These are phyloP conservation scores for Solanum bulbocastanum DNA, from an alignment of 257 asterid genomes.

Conservation along the genomic window DNA sequence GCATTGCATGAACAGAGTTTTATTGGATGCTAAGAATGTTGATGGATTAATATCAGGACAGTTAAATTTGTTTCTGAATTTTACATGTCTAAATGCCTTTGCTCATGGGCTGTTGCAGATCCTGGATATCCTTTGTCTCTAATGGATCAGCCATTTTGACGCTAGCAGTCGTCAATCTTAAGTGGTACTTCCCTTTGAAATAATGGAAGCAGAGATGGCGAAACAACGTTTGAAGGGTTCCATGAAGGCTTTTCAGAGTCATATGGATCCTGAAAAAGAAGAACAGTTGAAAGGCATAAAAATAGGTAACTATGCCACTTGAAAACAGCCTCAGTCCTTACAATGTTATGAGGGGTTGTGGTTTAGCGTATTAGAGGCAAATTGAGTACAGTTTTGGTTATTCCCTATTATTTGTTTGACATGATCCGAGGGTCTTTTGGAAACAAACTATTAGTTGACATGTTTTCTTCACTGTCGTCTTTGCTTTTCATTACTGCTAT, in stretches of 20 bases:
- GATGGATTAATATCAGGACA: background rate
- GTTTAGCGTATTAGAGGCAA: background rate
- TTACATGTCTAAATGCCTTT: background rate
- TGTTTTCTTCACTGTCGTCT: background rate
- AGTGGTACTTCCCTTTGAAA: background rate
- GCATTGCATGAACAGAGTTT: background rate
- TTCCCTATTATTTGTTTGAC: too few species aligned
- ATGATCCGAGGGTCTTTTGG: too few species aligned
- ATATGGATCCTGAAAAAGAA: conserved; percentile 58
- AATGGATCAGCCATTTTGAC: background rate
- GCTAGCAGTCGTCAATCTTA: background rate
- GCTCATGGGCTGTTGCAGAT: background rate
- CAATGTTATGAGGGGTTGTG: conserved; percentile 8
- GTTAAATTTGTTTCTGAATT: background rate
- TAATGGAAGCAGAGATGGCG: conserved; percentile 7
- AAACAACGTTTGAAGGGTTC: conserved; percentile 44
- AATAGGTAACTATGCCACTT: conserved; percentile 36
- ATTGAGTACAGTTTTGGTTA: background rate
- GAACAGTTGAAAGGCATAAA: conserved; percentile 47
- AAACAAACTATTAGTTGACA: background rate
- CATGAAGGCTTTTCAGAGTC: conserved; percentile 25
- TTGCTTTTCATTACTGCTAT: background rate
- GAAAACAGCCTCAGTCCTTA: conserved; percentile 5
- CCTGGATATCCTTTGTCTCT: background rate
- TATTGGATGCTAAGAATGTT: background rate